These are phyloP conservation scores for Candida tropicalis DNA, from an alignment of 1,139 yeast genomes.

Conservation along the genomic window DNA sequence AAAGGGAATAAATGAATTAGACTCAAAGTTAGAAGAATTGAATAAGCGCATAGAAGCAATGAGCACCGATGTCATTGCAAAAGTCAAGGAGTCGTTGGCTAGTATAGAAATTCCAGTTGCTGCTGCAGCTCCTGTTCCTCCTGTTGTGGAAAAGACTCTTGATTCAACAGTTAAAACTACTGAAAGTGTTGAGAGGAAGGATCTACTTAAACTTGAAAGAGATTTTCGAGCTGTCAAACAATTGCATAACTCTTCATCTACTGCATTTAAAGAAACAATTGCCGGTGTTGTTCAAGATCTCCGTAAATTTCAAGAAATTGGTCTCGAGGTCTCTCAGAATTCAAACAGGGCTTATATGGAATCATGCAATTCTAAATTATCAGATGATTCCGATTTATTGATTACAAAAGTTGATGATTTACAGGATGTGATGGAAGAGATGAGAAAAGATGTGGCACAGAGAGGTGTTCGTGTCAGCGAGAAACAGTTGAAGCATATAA, in stretches of 20 bases:
- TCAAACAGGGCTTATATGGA: slow-evolving; percentile 74
- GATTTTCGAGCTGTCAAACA: slow-evolving; percentile 71
- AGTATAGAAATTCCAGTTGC: slow-evolving; percentile 25
- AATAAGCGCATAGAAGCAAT: slow-evolving; percentile 31
- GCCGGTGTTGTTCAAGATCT: slow-evolving; percentile 49
- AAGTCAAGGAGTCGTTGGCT: slow-evolving; percentile 27
- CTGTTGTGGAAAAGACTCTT: not conserved
- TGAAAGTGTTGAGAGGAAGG: slow-evolving; percentile 8
- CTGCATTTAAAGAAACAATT: slow-evolving; percentile 46
- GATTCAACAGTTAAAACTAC: slow-evolving; percentile 1
- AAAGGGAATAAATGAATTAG: slow-evolving; percentile 21
- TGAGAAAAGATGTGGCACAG: slow-evolving; percentile 89
- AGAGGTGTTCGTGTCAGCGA: slow-evolving; percentile 84
- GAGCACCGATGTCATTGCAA: slow-evolving; percentile 24
- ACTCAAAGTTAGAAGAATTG: slow-evolving; percentile 31
- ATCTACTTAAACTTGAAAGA: slow-evolving; percentile 37
- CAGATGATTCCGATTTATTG: slow-evolving; percentile 73
- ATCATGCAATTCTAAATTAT: slow-evolving; percentile 69
- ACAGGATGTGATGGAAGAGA: slow-evolving; percentile 88
- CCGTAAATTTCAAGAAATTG: slow-evolving; percentile 48
- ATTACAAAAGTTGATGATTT: slow-evolving; percentile 86
- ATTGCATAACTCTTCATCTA: slow-evolving; percentile 50
- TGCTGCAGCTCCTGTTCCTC: not conserved
- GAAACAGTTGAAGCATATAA: slow-evolving; percentile 68
- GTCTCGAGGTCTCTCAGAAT: slow-evolving; percentile 43